Evolutionary conservation across 768 basidiomycete genomes (phyloP), one percentile per base, ranked within the genome.

Genomic region (Termitomyces titanicus): DNA sequence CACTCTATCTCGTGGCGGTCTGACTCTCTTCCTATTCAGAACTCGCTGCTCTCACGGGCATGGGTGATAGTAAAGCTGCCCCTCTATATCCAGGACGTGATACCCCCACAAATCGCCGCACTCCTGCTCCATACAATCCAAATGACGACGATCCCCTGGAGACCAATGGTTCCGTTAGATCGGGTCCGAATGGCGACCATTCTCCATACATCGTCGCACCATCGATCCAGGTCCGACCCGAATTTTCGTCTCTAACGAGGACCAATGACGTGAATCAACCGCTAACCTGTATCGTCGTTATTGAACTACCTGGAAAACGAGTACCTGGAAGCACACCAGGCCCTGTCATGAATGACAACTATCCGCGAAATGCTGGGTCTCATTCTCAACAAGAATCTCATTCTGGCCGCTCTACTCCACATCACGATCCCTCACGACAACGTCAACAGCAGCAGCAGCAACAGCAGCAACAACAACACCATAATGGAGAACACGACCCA

Each of bases 41-140:
- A 76, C 81, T 98, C 47, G 96, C 96, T 18, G 88, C 92, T 4
- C 81, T 98, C 58, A 96, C 92, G 3, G 96, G 96, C 54, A 88
- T 94, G 82, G 88, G 85, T 43, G 84, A 86, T 53, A 80, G 80
- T 51, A 78, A 73, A 52, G 47, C 78, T 0, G 66, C 82, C 1
- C 68, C 77, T 2, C 69, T 88, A 31, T 93, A 80, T 68, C 87
- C 89, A 29, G 89, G 90, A 9, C 79, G 88, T 51, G 84, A 89
- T 57, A 78, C 83, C 10, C 79, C 82, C 24, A 76, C 77, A 45
- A 70, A 56, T 60, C 78, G 70, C 43, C 78, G 70, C 57, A 65
- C 63, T 47, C 60, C 71, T 40, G 48, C 66, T 29, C 77, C 82
- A 1, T 83, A 80, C 64, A 89, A 90, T 66, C 89, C 88, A 33